Percentiles rank a stretch among this genome's conserved stretches.
Evolutionary conservation across 139 green algal species (phyloP).

Genomic region (Volvox reticuliferus): DNA sequence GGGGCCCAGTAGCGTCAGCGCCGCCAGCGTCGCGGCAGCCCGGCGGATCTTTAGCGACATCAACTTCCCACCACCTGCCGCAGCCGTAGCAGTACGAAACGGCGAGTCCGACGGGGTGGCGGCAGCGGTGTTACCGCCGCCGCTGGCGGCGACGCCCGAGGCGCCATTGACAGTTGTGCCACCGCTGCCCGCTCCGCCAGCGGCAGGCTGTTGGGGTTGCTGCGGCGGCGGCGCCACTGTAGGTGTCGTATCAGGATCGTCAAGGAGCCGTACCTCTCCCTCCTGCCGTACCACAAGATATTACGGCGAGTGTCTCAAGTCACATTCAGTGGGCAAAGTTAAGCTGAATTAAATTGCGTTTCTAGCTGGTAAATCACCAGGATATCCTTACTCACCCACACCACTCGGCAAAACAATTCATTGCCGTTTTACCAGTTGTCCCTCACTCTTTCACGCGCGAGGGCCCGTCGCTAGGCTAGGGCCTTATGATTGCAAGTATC

Average conservation of each 20-base stretch:
- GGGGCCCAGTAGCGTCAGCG: conserved; percentile 34
- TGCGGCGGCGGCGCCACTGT: background rate
- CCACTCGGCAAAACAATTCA: too few species aligned
- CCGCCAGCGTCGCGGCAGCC: background rate
- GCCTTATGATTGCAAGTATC: too few species aligned
- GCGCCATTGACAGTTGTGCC: background rate
- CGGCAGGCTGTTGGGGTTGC: background rate
- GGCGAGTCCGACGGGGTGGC: background rate
- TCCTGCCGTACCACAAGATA: background rate
- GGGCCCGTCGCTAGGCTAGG: too few species aligned
- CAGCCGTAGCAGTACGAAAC: background rate
- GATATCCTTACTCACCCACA: too few species aligned
- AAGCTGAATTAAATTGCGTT: too few species aligned
- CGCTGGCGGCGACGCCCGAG: background rate
- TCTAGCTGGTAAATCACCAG: too few species aligned
- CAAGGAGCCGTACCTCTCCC: conserved; percentile 35
- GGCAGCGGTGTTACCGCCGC: background rate
- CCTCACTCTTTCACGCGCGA: too few species aligned
- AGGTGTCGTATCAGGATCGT: conserved; percentile 7
- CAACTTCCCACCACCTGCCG: background rate
- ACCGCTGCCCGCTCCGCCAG: background rate
- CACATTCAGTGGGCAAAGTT: too few species aligned
- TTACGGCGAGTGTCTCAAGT: too few species aligned
- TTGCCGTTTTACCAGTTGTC: too few species aligned
- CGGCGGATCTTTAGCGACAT: background rate